Evolutionary conservation across 2,329 filamentous ascomycete species (phyloP), one percentile per base, ranked within the genome.

Genomic region (Colletotrichum limetticola): DNA sequence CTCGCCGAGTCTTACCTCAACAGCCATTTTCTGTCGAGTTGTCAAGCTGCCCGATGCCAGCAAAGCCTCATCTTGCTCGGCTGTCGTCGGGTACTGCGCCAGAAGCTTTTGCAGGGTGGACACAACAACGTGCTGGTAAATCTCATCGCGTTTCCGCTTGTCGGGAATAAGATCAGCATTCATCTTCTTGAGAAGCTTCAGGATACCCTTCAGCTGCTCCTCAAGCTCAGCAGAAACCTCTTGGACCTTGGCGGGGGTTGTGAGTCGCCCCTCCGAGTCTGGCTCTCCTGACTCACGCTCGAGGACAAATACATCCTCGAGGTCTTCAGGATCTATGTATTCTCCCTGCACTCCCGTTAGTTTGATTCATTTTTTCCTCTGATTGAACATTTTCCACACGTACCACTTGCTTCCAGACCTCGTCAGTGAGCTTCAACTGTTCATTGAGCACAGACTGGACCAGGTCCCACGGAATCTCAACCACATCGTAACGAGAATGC

Each of bases 401-500:
- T 77, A 87, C 85, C 56, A 85, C 82, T 74, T 84, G 83, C 32
- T 81, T 82, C 77, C 87, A 82, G 1, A 83, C 77, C 14, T 80
- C 76, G 2, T 80, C 78, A 1, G 83, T 80, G 22, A 85, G 72
- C 2, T 79, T 78, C 59, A 89, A 80, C 22, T 83, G 78, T 12
- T 81, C 77, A 22, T 80, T 80, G 46, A 87, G 77, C 8, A 87
- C 83, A 1, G 83, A 81, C 56, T 88, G 82, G 26, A 96, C 86
- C 9, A 90, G 77, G 0, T 86, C 83, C 83, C 92, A 90, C 0
- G 93, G 86, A 42, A 98, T 83, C 80, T 98, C 95, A 1, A 94
- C 92, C 1, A 97, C 94, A 76, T 98, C 95, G 80, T 95, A 95
- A 53, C 91, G 87, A 11, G 91, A 85, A 77, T 98, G 95, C 75